These are phyloP conservation scores for Volvox africanus DNA, from an alignment of 139 green algal species.

Conservation along the genomic window DNA sequence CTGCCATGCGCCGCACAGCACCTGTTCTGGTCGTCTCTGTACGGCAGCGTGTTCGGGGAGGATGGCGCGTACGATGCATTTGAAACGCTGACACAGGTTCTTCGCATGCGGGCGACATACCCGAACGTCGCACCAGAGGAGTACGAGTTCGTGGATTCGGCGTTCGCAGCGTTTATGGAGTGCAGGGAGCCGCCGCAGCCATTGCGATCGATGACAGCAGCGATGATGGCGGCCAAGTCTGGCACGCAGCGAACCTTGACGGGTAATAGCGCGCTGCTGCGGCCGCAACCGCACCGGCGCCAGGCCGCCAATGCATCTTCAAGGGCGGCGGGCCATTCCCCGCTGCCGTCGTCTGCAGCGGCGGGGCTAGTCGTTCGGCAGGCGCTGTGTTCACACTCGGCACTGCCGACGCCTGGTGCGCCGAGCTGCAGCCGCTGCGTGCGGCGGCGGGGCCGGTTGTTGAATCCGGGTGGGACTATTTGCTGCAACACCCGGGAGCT, in stretches of 20 bases:
- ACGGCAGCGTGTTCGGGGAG: constrained; percentile 47
- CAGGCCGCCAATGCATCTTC: not conserved
- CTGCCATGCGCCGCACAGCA: constrained; percentile 50
- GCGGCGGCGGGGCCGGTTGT: constrained; percentile 20
- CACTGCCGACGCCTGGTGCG: not conserved
- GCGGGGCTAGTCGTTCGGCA: not conserved
- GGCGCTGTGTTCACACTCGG: constrained; percentile 30
- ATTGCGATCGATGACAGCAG: no score
- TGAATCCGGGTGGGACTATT: constrained; percentile 41
- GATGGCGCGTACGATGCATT: constrained; percentile 58
- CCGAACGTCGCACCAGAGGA: constrained; percentile 31
- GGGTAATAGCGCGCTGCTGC: not conserved
- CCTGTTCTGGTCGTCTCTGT: constrained; percentile 46
- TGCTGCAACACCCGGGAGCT: constrained; percentile 37
- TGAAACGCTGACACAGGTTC: constrained; percentile 49
- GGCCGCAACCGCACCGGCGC: not conserved
- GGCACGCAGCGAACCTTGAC: not conserved
- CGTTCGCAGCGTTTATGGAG: constrained; percentile 38
- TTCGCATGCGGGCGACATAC: constrained; percentile 38
- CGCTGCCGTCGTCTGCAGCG: not conserved
- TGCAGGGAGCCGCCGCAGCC: not conserved
- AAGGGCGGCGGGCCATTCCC: not conserved
- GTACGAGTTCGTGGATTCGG: constrained; percentile 26
- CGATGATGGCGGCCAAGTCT: not conserved
- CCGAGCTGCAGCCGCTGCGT: constrained; percentile 1